Base-by-base conservation (phyloP, 129 eudicot genomes). In the Chrysanthemum makinoi region DNA sequence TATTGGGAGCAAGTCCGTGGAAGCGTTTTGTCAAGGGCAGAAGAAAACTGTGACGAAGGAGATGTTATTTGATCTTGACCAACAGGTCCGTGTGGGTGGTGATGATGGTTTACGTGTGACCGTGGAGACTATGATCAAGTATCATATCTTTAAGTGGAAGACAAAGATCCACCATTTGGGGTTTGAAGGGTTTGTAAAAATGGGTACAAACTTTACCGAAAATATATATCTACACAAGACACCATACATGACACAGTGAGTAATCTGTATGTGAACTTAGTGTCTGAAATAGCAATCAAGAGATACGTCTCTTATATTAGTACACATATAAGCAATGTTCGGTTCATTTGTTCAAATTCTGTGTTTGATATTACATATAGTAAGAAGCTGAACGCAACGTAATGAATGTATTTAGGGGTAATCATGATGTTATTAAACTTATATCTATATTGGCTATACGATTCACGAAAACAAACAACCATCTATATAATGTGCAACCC, bases 11-110 rank as follows among this genome's bases (percentile, higher is more conserved):
- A 77, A 74, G 6, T 69, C 87, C 0, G 43, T 62, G 13, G 72
- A 46, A 14, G 33, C 64, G 61, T 86, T 86, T n/a, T 77, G 66
- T 72, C 87, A 82, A 68, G 83, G 85, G n/a, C 68, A 44, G 77
- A 79, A 77, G 81, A 70, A 47, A n/a, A 74, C 26, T 6, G 72
- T 56, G 33, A 30, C 50, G 55, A 44, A 43, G 18, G 24, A 72
- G 35, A 67, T 76, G 62, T 8, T 60, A 6, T 28, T 86, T 28
- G 67, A 52, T 10, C 24, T 12, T 18, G 77, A 22, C 17, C 22
- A 77, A 28, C 61, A 69, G 47, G 46, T 62, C 70, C 48, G 68
- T 20, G 79, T 35, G 2, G 64, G 70, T 22, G 80, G 58, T 57
- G 62, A 50, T 53, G 66, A 39, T 2, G 79, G 71, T 44, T 64